Evolutionary conservation across 2,329 filamentous ascomycete genomes (phyloP).

Genomic region (Beauveria scarabaeidicola): DNA sequence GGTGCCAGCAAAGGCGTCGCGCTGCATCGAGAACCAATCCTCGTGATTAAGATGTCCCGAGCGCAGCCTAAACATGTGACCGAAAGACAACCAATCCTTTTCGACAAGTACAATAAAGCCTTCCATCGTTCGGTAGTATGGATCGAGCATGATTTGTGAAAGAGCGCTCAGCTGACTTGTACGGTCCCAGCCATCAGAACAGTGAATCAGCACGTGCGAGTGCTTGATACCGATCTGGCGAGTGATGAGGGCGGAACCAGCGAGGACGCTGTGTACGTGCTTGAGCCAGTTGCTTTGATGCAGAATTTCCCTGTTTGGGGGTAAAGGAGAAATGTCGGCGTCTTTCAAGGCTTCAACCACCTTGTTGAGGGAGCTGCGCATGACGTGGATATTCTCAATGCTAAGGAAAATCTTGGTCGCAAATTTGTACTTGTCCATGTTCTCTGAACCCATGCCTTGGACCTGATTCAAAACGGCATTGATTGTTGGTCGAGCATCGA

Average conservation of each 20-base stretch:
- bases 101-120: constrained; percentile 92
- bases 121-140: constrained; percentile 87
- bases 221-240: constrained; percentile 84
- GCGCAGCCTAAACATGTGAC: constrained; percentile 94
- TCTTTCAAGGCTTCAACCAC: constrained; percentile 89
- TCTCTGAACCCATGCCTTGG: constrained; percentile 86
- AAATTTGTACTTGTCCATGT: constrained; percentile 95
- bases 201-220: constrained; percentile 93
- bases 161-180: constrained; percentile 90
- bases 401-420: constrained; percentile 86
- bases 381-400: constrained; percentile 98
- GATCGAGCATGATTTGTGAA: constrained; percentile 87
- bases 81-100: constrained; percentile 97
- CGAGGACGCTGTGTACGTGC: constrained; percentile 76
- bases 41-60: constrained; percentile 81
- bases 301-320: constrained; percentile 73
- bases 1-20: constrained; percentile 62
- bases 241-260: constrained; percentile 77
- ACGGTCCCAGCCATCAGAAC: constrained; percentile 96
- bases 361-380: constrained; percentile 82
- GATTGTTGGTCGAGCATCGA: constrained; percentile 87
- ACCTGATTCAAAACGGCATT: constrained; percentile 95
- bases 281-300: constrained; percentile 83
- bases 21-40: constrained; percentile 88
- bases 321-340: constrained; percentile 74